Base-by-base conservation (phyloP, 2,329 filamentous ascomycete genomes). In the Furcasterigmium furcatum region DNA sequence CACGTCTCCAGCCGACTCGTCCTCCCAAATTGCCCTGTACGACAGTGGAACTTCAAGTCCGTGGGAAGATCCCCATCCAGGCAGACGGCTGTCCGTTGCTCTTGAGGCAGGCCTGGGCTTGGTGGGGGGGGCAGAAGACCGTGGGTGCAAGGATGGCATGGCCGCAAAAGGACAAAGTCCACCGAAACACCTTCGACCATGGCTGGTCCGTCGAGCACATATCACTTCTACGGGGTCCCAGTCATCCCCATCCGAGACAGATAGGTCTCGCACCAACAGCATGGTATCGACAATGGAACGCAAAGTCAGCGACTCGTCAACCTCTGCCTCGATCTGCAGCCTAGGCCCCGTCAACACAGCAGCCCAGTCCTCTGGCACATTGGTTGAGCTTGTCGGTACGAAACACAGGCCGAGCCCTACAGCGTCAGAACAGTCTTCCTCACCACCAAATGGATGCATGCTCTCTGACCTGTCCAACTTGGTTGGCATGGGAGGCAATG, bases 61-160 rank as follows among this genome's bases (percentile, higher is more conserved):
- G 7, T 73, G 72, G 65, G 69, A 71, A 55, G 71, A 74, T 55
- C 68, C 71, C 22, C 71, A 75, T 55, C 68, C 69, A 50, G 74
- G 72, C 51, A 62, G 67, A 48, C 66, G 65, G 44, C 53, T 74
- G 53, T 52, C 63, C 48, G 59, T 60, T 44, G 54, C 60, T 16
- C 32, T 22, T 34, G 52, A 55, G 50, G 48, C 53, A 44, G 48
- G 55, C 50, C 50, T 54, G 44, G 55, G 55, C 47, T 48, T 46
- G 47, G 54, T 48, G 52, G 52, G 44, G 42, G 47, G 47, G 48
- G 51, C 42, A 42, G 43, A 46, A 27, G 30, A 35, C 24, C 42
- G 46, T 49, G 50, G 46, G 48, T 46, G 43, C 49, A 64, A 62
- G 61, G 61, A 62, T 66, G 68, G 64, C 68, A 71, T 71, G 73